phyloP scores from a whole-genome alignment of 2,329 filamentous ascomycete species.

The Annulohypoxylon truncatum region DNA sequence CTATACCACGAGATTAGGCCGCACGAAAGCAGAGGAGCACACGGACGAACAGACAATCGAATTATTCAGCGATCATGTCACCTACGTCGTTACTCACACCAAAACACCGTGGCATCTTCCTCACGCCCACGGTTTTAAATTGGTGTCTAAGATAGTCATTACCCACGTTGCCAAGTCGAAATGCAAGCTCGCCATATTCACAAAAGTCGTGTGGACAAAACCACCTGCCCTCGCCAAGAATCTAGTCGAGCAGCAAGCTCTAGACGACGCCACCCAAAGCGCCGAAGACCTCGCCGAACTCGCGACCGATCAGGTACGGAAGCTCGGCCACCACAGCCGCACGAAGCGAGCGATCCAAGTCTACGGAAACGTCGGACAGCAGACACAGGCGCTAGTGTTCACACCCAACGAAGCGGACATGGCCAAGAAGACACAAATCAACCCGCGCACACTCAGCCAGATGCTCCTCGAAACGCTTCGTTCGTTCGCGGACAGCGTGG shows the following conservation, averaged over 20 bases:
- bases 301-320: slow-evolving; percentile 80
- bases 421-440: slow-evolving; percentile 68
- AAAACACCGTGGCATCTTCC: slow-evolving; percentile 86
- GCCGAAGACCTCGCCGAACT: slow-evolving; percentile 80
- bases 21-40: slow-evolving; percentile 70
- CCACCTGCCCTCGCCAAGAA: slow-evolving; percentile 70
- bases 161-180: slow-evolving; percentile 92
- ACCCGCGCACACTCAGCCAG: slow-evolving; percentile 70
- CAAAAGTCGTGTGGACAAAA: slow-evolving; percentile 86
- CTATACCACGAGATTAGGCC: slow-evolving; percentile 72
- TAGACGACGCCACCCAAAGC: slow-evolving; percentile 78
- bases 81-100: slow-evolving; percentile 72
- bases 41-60: slow-evolving; percentile 90
- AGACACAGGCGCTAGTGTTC: slow-evolving; percentile 72
- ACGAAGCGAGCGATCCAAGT: slow-evolving; percentile 83
- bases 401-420: slow-evolving; percentile 62
- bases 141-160: slow-evolving; percentile 92
- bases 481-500: slow-evolving; percentile 79
- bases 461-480: slow-evolving; percentile 78
- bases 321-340: slow-evolving; percentile 77
- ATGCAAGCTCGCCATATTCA: slow-evolving; percentile 90
- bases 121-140: slow-evolving; percentile 79
- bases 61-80: slow-evolving; percentile 78
- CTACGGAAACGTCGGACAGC: slow-evolving; percentile 79
- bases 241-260: slow-evolving; percentile 75